These are phyloP conservation scores for Boletus pseudopeckii DNA, from an alignment of 768 basidiomycete species.

Conservation along the genomic window DNA sequence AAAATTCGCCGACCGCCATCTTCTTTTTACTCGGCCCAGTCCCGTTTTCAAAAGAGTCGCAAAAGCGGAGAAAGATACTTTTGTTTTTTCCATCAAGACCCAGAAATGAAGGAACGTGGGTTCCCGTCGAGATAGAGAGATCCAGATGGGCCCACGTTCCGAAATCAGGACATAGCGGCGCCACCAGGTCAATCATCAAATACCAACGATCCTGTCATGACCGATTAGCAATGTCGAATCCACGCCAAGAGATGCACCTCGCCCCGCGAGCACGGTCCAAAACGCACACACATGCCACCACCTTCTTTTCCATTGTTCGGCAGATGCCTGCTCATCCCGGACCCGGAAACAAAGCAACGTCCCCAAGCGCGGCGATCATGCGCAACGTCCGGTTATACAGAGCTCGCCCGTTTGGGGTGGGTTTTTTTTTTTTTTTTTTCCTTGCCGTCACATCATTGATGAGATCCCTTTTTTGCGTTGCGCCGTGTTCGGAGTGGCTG, in stretches of 20 bases:
- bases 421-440: neutral
- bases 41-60: neutral
- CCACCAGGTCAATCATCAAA: constrained; percentile 7
- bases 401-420: neutral
- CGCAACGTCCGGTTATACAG: neutral
- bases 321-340: neutral
- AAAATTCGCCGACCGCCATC: constrained; percentile 2
- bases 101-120: neutral
- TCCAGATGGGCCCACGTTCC: neutral
- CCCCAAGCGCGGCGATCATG: constrained; percentile 7
- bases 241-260: neutral
- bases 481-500: neutral
- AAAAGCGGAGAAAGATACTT: neutral
- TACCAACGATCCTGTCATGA: neutral
- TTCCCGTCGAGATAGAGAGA: neutral
- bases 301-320: neutral
- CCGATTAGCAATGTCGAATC: neutral
- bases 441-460: neutral
- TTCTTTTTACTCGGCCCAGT: neutral
- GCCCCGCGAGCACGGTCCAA: neutral
- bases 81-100: neutral
- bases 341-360: neutral
- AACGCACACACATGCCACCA: neutral
- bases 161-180: neutral
- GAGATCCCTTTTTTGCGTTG: neutral